Conservation (phyloP, 2,329 filamentous ascomycete species). For the Diaporthe destruens region DNA sequence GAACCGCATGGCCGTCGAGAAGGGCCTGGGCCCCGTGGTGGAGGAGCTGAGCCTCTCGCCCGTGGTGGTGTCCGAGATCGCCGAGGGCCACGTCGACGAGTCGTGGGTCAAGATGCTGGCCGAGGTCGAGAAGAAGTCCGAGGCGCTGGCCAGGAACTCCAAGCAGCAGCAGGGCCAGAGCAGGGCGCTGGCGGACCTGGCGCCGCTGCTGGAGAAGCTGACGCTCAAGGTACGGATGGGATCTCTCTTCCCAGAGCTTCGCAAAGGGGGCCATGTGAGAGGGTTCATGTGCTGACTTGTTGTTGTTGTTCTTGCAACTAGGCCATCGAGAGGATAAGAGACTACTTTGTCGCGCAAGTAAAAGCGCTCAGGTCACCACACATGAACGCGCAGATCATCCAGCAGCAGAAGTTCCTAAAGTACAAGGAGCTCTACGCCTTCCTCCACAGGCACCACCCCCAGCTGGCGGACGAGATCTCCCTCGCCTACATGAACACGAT, state of each 20-base stretch:
- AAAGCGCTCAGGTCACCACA: constrained; percentile 93
- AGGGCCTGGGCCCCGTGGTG: constrained; percentile 85
- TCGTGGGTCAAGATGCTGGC: constrained; percentile 85
- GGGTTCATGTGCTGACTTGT: constrained; percentile 14
- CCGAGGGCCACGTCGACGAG: constrained; percentile 90
- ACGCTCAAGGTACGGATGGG: constrained; percentile 75
- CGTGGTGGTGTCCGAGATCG: constrained; percentile 83
- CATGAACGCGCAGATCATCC: constrained; percentile 97
- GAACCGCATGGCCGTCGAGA: constrained; percentile 91
- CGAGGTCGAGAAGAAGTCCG: constrained; percentile 84
- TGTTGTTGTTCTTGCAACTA: constrained; percentile 51
- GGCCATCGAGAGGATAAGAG: constrained; percentile 93
- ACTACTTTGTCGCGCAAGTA: constrained; percentile 94
- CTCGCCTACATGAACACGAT: constrained; percentile 98
- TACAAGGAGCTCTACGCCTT: constrained; percentile 93
- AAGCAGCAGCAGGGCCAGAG: constrained; percentile 71
- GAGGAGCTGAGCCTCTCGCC: constrained; percentile 94
- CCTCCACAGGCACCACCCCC: constrained; percentile 82
- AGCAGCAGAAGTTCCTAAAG: constrained; percentile 89
- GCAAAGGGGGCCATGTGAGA: too few species aligned
- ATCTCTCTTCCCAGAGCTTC: neutral
- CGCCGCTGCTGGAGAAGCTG: constrained; percentile 86
- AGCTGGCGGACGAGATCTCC: constrained; percentile 89
- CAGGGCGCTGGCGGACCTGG: constrained; percentile 86
- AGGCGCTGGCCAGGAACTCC: constrained; percentile 76